Percentiles rank a stretch among this genome's conserved stretches.
phyloP scores from a whole-genome alignment of 768 basidiomycete genomes.

The Pleurotus platypus region DNA sequence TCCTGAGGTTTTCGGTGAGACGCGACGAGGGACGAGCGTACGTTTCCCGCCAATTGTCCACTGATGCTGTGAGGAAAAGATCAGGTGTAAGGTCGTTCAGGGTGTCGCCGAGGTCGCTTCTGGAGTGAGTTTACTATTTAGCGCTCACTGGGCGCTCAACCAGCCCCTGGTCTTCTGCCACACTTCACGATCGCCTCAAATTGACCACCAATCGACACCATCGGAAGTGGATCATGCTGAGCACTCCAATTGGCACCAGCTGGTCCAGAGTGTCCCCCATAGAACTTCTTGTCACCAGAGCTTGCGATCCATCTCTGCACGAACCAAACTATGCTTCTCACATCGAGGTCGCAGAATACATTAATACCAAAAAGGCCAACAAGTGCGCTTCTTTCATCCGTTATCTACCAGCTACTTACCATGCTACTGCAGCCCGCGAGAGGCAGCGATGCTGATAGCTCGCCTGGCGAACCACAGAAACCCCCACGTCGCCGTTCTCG shows the following conservation, averaged over 20 bases:
- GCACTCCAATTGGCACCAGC: conserved; percentile 41
- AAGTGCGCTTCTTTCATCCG: conserved; percentile 50
- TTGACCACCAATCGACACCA: too few relatives aligned
- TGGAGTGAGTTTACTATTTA: too few relatives aligned
- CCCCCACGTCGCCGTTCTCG: conserved; percentile 85
- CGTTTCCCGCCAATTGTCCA: too few relatives aligned
- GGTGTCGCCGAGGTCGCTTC: too few relatives aligned
- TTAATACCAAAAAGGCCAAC: conserved; percentile 96
- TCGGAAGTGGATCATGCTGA: conserved; percentile 35
- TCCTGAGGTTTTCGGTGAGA: too few relatives aligned
- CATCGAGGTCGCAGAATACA: conserved; percentile 89
- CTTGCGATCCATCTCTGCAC: conserved; percentile 80
- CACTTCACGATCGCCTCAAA: too few relatives aligned
- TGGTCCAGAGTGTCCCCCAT: conserved; percentile 61
- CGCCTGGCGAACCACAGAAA: conserved; percentile 89
- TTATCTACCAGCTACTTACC: conserved; percentile 4
- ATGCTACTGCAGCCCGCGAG: conserved; percentile 66
- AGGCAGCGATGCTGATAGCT: conserved; percentile 84
- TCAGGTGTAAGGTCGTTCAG: too few relatives aligned
- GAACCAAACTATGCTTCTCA: conserved; percentile 92
- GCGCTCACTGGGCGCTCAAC: too few relatives aligned
- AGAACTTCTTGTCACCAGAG: conserved; percentile 72
- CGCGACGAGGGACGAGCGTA: too few relatives aligned
- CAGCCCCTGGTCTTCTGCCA: too few relatives aligned
- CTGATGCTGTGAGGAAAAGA: too few relatives aligned